phyloP scores from a whole-genome alignment of 2,329 filamentous ascomycete genomes.

The Neonectria faginata region DNA sequence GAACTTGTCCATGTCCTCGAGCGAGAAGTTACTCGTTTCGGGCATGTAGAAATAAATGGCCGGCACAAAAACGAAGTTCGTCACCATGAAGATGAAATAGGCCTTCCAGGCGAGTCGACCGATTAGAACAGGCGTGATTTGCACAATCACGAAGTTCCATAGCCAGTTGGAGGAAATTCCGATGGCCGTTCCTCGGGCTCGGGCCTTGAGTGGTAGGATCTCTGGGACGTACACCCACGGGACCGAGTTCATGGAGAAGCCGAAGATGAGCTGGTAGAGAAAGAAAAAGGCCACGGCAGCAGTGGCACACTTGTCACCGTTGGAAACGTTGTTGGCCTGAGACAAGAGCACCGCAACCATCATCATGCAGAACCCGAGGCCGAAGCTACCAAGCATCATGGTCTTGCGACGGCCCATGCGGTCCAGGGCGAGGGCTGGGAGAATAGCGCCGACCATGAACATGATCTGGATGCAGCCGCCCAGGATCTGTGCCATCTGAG shows the following conservation, averaged over 20 bases:
- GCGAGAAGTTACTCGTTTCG: conserved; percentile 61
- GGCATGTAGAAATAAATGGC: conserved; percentile 61
- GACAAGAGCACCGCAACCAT: conserved; percentile 39
- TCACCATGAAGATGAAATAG: conserved; percentile 64
- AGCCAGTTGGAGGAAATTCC: conserved; percentile 50
- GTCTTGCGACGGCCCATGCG: conserved; percentile 54
- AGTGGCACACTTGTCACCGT: conserved; percentile 31
- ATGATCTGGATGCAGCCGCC: conserved; percentile 53
- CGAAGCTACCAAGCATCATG: conserved; percentile 56
- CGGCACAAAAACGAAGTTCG: conserved; percentile 58
- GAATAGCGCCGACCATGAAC: conserved; percentile 53
- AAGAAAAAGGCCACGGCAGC: conserved; percentile 33
- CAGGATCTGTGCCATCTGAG: conserved; percentile 48
- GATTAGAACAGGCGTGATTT: conserved; percentile 63
- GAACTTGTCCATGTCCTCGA: conserved; percentile 63
- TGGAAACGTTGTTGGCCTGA: conserved; percentile 27
- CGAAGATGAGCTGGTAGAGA: conserved; percentile 32
- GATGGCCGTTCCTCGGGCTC: conserved; percentile 27
- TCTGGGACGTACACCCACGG: conserved; percentile 36
- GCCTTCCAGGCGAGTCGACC: conserved; percentile 60
- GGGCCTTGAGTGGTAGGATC: conserved; percentile 32
- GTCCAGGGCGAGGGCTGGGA: conserved; percentile 52
- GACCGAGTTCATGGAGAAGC: conserved; percentile 33
- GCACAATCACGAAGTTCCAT: conserved; percentile 57
- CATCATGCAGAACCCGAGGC: conserved; percentile 37